Evolutionary conservation across 192 early-diverging fungal species (phyloP).

Genomic region (Podila epigama): DNA sequence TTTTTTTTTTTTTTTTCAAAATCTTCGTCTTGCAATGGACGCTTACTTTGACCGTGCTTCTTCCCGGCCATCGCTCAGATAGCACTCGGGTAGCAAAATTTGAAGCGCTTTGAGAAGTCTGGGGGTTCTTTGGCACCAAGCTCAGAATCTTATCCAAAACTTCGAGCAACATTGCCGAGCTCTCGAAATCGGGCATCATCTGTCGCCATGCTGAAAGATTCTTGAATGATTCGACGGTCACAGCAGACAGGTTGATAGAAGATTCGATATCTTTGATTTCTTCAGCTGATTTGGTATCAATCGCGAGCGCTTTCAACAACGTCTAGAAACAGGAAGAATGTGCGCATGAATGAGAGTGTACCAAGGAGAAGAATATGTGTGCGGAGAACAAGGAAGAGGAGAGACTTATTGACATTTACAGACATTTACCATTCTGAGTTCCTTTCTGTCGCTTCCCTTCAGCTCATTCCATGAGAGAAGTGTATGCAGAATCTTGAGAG

Average conservation of each 20-base stretch:
- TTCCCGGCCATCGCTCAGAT: constrained; percentile 47
- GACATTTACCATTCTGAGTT: constrained; percentile 30
- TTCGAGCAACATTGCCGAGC: constrained; percentile 50
- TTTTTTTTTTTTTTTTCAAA: too few species aligned
- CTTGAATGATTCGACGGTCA: constrained; percentile 41
- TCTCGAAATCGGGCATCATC: constrained; percentile 51
- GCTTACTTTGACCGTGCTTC: constrained; percentile 47
- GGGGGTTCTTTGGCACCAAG: constrained; percentile 30
- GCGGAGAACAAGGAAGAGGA: too few species aligned
- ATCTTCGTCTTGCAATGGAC: too few species aligned
- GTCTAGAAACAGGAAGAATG: neutral
- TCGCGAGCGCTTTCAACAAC: constrained; percentile 25
- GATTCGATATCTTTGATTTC: constrained; percentile 6
- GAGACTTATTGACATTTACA: too few species aligned
- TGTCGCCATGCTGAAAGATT: constrained; percentile 45
- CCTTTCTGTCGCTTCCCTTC: constrained; percentile 31
- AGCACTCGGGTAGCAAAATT: constrained; percentile 42
- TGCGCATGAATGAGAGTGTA: neutral
- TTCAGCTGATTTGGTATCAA: constrained; percentile 12
- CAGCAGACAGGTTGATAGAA: constrained; percentile 26
- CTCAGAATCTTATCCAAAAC: constrained; percentile 47
- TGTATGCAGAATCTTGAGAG: constrained; percentile 17
- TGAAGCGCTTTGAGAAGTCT: constrained; percentile 31
- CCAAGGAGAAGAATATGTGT: neutral
- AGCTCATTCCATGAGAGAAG: constrained; percentile 42